Conservation (phyloP, 768 basidiomycete species). For the Amanita jacksonii region DNA sequence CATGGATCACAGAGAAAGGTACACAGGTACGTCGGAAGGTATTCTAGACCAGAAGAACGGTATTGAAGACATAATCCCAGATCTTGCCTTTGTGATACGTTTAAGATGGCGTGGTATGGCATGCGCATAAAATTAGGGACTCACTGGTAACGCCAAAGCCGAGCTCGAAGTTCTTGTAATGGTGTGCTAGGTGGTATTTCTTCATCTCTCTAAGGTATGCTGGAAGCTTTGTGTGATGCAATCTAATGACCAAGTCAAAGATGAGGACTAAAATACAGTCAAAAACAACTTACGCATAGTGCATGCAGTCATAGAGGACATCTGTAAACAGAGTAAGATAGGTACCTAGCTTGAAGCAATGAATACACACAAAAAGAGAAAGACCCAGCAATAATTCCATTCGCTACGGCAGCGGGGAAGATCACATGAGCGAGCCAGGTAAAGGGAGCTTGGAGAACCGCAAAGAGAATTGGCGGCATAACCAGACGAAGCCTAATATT, state of each 20-base stretch:
- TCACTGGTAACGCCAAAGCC: slow-evolving; percentile 93
- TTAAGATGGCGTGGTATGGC: background rate
- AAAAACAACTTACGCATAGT: slow-evolving; percentile 67
- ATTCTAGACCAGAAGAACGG: slow-evolving; percentile 57
- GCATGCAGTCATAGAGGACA: slow-evolving; percentile 82
- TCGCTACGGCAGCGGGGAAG: slow-evolving; percentile 80
- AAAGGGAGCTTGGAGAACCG: slow-evolving; percentile 71
- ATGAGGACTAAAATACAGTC: background rate
- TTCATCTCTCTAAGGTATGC: slow-evolving; percentile 88
- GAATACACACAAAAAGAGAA: slow-evolving; percentile 60
- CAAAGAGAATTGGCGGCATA: slow-evolving; percentile 90
- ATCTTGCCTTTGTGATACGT: slow-evolving; percentile 55
- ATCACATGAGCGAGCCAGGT: slow-evolving; percentile 73
- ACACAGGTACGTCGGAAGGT: no score
- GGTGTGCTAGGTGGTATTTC: slow-evolving; percentile 95
- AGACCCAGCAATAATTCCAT: slow-evolving; percentile 83
- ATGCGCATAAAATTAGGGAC: slow-evolving; percentile 17
- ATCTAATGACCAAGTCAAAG: slow-evolving; percentile 24
- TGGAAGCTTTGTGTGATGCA: slow-evolving; percentile 83
- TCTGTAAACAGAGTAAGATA: slow-evolving; percentile 31
- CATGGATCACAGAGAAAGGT: no score
- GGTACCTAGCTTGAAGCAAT: no score
- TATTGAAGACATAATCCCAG: slow-evolving; percentile 92
- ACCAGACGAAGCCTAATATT: slow-evolving; percentile 71
- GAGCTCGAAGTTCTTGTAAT: slow-evolving; percentile 97